Evolutionary conservation across 148 eudicot genomes (phyloP).

Genomic region (Polygonum maritimum): DNA sequence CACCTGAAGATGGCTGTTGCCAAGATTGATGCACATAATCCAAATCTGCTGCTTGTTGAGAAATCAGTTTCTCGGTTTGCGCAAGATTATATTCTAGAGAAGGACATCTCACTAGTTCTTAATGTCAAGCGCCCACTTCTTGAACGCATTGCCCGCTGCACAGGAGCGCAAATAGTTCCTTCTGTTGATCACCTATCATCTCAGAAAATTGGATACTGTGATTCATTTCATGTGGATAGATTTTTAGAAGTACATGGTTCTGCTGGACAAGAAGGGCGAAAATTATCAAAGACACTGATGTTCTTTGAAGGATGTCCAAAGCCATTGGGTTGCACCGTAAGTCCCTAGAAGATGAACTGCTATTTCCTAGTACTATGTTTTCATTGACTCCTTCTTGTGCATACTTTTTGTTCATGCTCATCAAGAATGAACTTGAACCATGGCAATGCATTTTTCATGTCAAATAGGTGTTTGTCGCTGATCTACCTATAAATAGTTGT

Average conservation of each 20-base stretch:
- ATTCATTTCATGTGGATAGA: constrained; percentile 71
- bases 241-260: constrained; percentile 72
- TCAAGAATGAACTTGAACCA: background rate
- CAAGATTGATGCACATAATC: constrained; percentile 75
- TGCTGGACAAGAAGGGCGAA: constrained; percentile 74
- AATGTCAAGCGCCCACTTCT: constrained; percentile 86
- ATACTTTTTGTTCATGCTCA: background rate
- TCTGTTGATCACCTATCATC: constrained; percentile 86
- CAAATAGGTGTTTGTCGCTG: background rate
- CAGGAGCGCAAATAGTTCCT: constrained; percentile 85
- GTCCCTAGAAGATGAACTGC: constrained; percentile 19
- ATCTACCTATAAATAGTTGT: background rate
- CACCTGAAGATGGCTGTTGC: constrained; percentile 99
- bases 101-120: constrained; percentile 81
- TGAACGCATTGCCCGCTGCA: constrained; percentile 98
- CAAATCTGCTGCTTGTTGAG: constrained; percentile 85
- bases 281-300: constrained; percentile 83
- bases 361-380: background rate
- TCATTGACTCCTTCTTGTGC: background rate
- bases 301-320: constrained; percentile 98
- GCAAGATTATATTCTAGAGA: constrained; percentile 81
- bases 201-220: constrained; percentile 73
- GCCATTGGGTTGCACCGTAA: constrained; percentile 94
- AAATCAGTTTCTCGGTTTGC: constrained; percentile 95
- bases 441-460: background rate